Percentiles rank a stretch among this genome's conserved stretches.
These are phyloP conservation scores for Tephrocybe sp. DNA, from an alignment of 768 basidiomycete species.

Conservation along the genomic window DNA sequence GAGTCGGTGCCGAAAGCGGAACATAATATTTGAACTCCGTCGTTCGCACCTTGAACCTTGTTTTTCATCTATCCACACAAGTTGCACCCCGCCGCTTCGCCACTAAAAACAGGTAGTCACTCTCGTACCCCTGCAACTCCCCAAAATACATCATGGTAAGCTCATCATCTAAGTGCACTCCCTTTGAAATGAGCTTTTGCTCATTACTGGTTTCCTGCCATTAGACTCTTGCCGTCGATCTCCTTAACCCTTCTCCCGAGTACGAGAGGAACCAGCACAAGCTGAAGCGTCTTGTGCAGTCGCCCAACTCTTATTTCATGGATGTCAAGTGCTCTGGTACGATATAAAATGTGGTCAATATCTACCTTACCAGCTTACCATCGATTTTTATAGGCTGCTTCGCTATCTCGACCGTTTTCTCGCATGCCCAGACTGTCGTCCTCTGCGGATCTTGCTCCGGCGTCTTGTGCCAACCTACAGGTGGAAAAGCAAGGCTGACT, in stretches of 20 bases:
- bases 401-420: slow-evolving; percentile 96
- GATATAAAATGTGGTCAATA: slow-evolving; percentile 24
- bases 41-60: slow-evolving; percentile 37
- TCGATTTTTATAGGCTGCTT: slow-evolving; percentile 73
- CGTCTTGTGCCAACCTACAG: slow-evolving; percentile 96
- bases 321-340: slow-evolving; percentile 98
- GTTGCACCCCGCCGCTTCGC: slow-evolving; percentile 27
- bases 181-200: not conserved
- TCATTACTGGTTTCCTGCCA: slow-evolving; percentile 2
- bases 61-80: slow-evolving; percentile 39
- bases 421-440: slow-evolving; percentile 97
- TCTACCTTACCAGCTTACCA: slow-evolving; percentile 8
- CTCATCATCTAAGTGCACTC: not conserved
- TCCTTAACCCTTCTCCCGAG: slow-evolving; percentile 93
- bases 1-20: slow-evolving; percentile 27
- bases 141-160: slow-evolving; percentile 33
- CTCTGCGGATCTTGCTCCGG: slow-evolving; percentile 90
- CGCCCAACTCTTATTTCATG: slow-evolving; percentile 99
- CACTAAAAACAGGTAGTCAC: slow-evolving; percentile 30
- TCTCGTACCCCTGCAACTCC: slow-evolving; percentile 20
- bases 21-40: slow-evolving; percentile 29
- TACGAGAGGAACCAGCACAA: slow-evolving; percentile 91
- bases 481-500: slow-evolving; percentile 96
- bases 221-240: slow-evolving; percentile 95
- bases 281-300: slow-evolving; percentile 98